A percentile compares a stretch with the other conserved stretches of the same genome.
These are phyloP conservation scores for Exophiala oligosperma DNA, from an alignment of 2,329 filamentous ascomycete genomes.

Conservation along the genomic window DNA sequence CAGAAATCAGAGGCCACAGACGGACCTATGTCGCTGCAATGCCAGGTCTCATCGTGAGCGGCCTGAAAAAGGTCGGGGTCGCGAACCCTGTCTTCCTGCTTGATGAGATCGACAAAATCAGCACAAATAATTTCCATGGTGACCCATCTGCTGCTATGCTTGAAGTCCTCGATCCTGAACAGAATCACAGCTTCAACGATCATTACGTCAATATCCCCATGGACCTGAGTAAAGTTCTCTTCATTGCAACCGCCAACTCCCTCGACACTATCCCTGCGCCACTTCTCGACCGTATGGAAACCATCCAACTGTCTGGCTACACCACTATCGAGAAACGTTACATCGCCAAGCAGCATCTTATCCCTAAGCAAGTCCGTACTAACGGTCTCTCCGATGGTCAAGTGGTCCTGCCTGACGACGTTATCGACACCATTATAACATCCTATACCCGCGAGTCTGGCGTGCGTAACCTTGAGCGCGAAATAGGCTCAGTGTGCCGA, in stretches of 20 bases:
- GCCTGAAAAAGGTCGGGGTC: slow-evolving; percentile 91
- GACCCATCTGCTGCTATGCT: slow-evolving; percentile 97
- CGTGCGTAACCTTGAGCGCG: slow-evolving; percentile 92
- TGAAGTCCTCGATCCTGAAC: slow-evolving; percentile 94
- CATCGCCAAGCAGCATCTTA: slow-evolving; percentile 88
- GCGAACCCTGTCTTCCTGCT: slow-evolving; percentile 93
- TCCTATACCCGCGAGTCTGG: slow-evolving; percentile 95
- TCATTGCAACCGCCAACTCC: slow-evolving; percentile 95
- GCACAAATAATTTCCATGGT: slow-evolving; percentile 85
- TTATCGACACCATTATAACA: slow-evolving; percentile 93
- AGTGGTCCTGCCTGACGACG: slow-evolving; percentile 74
- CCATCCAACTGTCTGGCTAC: slow-evolving; percentile 88
- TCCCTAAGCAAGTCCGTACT: slow-evolving; percentile 90
- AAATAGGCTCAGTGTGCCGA: slow-evolving; percentile 91
- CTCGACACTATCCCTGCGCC: slow-evolving; percentile 94
- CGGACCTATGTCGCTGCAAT: slow-evolving; percentile 98
- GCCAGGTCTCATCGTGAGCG: slow-evolving; percentile 92
- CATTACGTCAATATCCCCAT: slow-evolving; percentile 96
- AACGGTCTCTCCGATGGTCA: slow-evolving; percentile 81
- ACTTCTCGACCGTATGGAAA: slow-evolving; percentile 95
- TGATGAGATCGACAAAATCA: slow-evolving; percentile 97
- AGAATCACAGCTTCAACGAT: slow-evolving; percentile 92
- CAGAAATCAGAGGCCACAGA: slow-evolving; percentile 92
- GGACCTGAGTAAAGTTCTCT: slow-evolving; percentile 92
- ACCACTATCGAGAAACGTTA: slow-evolving; percentile 96